phyloP scores from a whole-genome alignment of 257 asterid genomes.

The Misopates orontium region DNA sequence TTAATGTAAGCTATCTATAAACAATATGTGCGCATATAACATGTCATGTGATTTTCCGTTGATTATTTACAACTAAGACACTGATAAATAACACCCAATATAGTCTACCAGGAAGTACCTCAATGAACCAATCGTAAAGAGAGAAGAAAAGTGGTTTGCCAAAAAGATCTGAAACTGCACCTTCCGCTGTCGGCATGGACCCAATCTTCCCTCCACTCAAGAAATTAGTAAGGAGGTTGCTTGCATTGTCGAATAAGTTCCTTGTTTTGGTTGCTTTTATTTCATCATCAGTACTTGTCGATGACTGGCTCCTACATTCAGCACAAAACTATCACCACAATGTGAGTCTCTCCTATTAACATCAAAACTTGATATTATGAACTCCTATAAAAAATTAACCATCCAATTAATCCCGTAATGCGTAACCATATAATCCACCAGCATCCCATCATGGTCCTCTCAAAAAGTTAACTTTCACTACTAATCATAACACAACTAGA shows the following conservation, averaged over 20 bases:
- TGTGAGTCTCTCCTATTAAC: conserved; percentile 1
- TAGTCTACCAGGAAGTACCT: conserved; percentile 49
- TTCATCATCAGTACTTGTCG: conserved; percentile 66
- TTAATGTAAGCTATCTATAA: no score
- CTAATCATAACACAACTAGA: neutral
- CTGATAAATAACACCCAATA: conserved; percentile 15
- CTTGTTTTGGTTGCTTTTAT: conserved; percentile 50
- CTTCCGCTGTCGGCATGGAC: conserved; percentile 94
- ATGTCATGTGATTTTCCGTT: no score
- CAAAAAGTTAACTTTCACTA: neutral
- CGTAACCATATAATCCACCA: conserved; percentile 10
- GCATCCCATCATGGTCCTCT: neutral
- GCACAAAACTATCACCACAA: conserved; percentile 19
- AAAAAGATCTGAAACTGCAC: conserved; percentile 91
- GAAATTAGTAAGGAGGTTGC: conserved; percentile 87
- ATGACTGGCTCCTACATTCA: conserved; percentile 69
- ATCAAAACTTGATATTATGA: neutral
- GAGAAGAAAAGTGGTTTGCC: conserved; percentile 89
- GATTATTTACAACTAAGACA: neutral
- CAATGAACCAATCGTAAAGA: conserved; percentile 83
- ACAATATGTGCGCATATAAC: neutral
- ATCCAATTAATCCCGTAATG: conserved; percentile 2
- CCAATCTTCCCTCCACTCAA: conserved; percentile 81
- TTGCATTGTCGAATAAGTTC: conserved; percentile 80
- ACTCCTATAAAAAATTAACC: neutral